Evolutionary conservation across 1,139 yeast species (phyloP).

Genomic region (Scheffersomyces cryptocercus): DNA sequence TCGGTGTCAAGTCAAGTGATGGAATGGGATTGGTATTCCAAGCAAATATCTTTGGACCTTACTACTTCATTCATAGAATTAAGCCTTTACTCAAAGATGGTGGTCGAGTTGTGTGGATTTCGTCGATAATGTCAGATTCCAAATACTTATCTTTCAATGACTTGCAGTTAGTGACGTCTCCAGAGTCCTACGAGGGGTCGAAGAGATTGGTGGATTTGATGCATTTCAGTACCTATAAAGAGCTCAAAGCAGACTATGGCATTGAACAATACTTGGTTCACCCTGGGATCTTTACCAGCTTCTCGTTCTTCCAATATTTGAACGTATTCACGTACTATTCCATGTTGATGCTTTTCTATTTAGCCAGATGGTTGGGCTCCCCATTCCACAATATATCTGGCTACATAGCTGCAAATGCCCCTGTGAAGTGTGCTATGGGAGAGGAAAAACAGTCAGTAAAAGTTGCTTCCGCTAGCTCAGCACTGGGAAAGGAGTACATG

Average conservation of each 20-base stretch:
- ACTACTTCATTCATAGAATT: conserved; percentile 69
- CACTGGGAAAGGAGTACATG: conserved; percentile 66
- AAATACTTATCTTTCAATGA: conserved; percentile 72
- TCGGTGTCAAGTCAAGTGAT: conserved; percentile 70
- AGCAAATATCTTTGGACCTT: conserved; percentile 95
- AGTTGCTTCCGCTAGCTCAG: conserved; percentile 72
- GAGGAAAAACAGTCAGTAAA: conserved; percentile 55
- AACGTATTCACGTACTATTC: conserved; percentile 80
- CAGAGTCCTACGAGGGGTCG: conserved; percentile 86
- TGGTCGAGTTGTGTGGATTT: conserved; percentile 79
- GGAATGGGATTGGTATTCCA: conserved; percentile 88
- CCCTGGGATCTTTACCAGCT: conserved; percentile 92
- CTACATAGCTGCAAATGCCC: conserved; percentile 86
- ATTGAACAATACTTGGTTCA: conserved; percentile 78
- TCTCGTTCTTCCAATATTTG: conserved; percentile 73
- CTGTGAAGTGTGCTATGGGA: conserved; percentile 41
- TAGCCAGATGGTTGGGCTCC: conserved; percentile 83
- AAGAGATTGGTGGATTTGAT: conserved; percentile 83
- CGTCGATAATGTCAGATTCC: conserved; percentile 77
- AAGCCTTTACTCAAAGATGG: conserved; percentile 52
- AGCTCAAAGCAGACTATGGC: conserved; percentile 45
- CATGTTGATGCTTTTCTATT: conserved; percentile 78
- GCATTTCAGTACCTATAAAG: conserved; percentile 67
- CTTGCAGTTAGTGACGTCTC: conserved; percentile 63
- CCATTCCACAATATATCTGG: conserved; percentile 89